Base-by-base conservation (phyloP, 805 yeast species). In the Millerago galiae region DNA sequence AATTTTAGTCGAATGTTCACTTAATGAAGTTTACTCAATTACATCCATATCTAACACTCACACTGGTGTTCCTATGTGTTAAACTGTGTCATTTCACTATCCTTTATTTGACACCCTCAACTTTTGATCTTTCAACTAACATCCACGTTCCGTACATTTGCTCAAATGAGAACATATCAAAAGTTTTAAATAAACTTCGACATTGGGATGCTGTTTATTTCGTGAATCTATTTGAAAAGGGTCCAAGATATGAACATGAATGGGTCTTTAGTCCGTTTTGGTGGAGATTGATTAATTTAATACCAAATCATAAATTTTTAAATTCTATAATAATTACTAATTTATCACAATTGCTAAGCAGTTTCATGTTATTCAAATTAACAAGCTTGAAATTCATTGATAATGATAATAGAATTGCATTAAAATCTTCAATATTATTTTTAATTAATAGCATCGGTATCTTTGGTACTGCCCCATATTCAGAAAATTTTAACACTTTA, bases 141-240 rank as follows among this genome's bases (percentile, higher is more conserved):
- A 24, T 35, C 5, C 33, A 44, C 27, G 12, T 24, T 9, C 40
- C 40, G 6, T 21, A 8, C 15, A 31, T 30, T 15, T n/a, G 26
- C 34, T 5, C 16, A 12, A 15, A 27, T 16, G 13, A 34, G 13
- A 6, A 18, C n/a, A 11, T 18, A 24, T 13, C 30, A 3, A 13
- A 9, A 10, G 16, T 33, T n/a, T 12, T 53, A 5, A 68, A 74
- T 40, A 77, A 74, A 42, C 66, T 87, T 5, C 64, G 85, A 21
- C 71, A 80, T 4, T 91, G 98, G 98, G 99, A 91, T 59, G 71
- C 81, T 2, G 93, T 89, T 0, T 89, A 81, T 60, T 89, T 84
- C 55, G 59, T 74, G 13, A 77, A 79, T 35, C 59, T 81, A 42
- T 76, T 84, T 28, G 56, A 61, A 9, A 60, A 72, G 13, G 59